Percentiles rank a stretch among this genome's conserved stretches.
phyloP scores from a whole-genome alignment of 2,329 filamentous ascomycete genomes.

The Helotiales sp. region DNA sequence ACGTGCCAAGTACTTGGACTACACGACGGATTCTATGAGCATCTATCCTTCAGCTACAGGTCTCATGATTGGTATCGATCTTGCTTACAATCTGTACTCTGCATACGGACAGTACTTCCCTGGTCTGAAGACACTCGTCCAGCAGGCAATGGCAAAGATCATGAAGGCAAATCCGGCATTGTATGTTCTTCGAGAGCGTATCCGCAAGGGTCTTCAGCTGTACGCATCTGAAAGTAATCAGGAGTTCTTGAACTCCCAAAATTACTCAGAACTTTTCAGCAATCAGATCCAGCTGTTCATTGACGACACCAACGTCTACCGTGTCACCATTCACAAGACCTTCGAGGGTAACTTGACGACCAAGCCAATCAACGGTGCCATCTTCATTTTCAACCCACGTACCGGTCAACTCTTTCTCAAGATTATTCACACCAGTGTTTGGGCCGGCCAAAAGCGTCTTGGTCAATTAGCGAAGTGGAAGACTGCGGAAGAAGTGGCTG shows the following conservation, averaged over 20 bases:
- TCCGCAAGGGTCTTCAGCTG: slow-evolving; percentile 94
- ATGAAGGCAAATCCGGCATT: slow-evolving; percentile 99
- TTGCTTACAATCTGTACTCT: slow-evolving; percentile 98
- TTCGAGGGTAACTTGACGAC: slow-evolving; percentile 99
- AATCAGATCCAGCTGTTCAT: slow-evolving; percentile 99
- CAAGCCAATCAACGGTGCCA: slow-evolving; percentile 98
- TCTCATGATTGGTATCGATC: slow-evolving; percentile 95
- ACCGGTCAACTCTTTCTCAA: slow-evolving; percentile 98
- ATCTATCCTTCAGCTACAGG: slow-evolving; percentile 97
- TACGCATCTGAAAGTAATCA: slow-evolving; percentile 99
- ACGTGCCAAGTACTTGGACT: slow-evolving; percentile 96
- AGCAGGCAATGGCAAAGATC: slow-evolving; percentile 99
- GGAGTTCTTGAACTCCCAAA: slow-evolving; percentile 98
- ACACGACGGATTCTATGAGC: slow-evolving; percentile 98
- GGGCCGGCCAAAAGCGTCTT: slow-evolving; percentile 98
- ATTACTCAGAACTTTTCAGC: slow-evolving; percentile 98
- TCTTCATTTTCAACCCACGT: slow-evolving; percentile 99
- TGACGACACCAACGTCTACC: slow-evolving; percentile 98
- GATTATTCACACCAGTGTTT: slow-evolving; percentile 99
- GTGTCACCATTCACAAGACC: slow-evolving; percentile 99
- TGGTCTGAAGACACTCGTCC: slow-evolving; percentile 90
- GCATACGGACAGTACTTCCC: slow-evolving; percentile 99
- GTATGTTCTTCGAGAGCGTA: slow-evolving; percentile 96
- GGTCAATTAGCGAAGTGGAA: slow-evolving; percentile 99
- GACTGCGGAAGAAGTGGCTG: slow-evolving; percentile 98